phyloP scores from a whole-genome alignment of 805 yeast genomes.

The Ogataea polymorpha region DNA sequence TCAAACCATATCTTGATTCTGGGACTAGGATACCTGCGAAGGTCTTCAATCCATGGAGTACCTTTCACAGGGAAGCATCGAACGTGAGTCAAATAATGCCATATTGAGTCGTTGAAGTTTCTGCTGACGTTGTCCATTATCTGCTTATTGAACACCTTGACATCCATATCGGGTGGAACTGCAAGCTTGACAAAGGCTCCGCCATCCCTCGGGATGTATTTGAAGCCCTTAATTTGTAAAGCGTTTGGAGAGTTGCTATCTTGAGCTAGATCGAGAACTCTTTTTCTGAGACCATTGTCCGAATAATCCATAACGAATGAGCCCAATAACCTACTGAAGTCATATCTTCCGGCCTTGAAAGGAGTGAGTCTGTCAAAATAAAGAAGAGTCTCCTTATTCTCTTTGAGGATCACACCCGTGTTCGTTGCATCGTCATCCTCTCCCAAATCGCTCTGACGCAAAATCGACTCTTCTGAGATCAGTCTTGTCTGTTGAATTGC shows the following conservation, averaged over 20 bases:
- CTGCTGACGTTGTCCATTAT: slow-evolving; percentile 39
- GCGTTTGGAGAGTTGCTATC: slow-evolving; percentile 27
- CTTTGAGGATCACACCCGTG: slow-evolving; percentile 55
- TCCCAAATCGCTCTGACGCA: slow-evolving; percentile 44
- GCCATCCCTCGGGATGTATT: slow-evolving; percentile 79
- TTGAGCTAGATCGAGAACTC: slow-evolving; percentile 36
- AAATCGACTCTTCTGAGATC: slow-evolving; percentile 30
- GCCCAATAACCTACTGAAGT: slow-evolving; percentile 42
- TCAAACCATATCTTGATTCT: slow-evolving; percentile 66
- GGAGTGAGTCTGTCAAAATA: slow-evolving; percentile 59
- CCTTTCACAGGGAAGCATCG: slow-evolving; percentile 78
- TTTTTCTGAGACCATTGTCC: slow-evolving; percentile 32
- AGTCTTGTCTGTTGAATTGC: not conserved
- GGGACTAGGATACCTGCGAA: slow-evolving; percentile 70
- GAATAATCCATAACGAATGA: slow-evolving; percentile 38
- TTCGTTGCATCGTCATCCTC: slow-evolving; percentile 52
- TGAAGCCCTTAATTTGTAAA: slow-evolving; percentile 53
- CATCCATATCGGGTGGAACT: slow-evolving; percentile 50
- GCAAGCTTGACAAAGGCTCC: slow-evolving; percentile 85
- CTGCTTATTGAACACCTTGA: slow-evolving; percentile 50
- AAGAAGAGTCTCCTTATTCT: slow-evolving; percentile 47
- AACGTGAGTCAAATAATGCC: slow-evolving; percentile 47
- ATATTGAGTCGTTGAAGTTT: slow-evolving; percentile 27
- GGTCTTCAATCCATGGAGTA: slow-evolving; percentile 93
- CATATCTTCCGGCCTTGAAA: slow-evolving; percentile 39